Conservation (phyloP, 768 basidiomycete genomes). For the Mycena leptocephala region DNA sequence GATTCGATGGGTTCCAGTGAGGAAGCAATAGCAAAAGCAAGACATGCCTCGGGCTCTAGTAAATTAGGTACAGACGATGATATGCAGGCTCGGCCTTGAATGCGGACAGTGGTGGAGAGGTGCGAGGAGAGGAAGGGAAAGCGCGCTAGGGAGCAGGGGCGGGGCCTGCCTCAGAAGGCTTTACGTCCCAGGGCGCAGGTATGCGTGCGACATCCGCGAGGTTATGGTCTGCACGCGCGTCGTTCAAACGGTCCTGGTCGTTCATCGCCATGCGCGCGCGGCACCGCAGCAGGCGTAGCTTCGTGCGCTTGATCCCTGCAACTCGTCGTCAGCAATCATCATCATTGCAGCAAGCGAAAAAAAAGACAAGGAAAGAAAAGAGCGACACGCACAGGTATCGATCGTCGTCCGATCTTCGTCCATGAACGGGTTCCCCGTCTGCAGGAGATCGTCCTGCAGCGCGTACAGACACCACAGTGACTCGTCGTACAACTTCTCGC, state of each 20-base stretch:
- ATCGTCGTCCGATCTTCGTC: conserved; percentile 89
- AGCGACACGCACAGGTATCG: conserved; percentile 72
- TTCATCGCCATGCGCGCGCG: conserved; percentile 85
- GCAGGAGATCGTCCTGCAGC: conserved; percentile 89
- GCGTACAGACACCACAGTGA: conserved; percentile 96
- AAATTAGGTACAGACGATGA: conserved; percentile 3
- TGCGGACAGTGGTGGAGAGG: not conserved
- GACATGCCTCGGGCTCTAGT: no score
- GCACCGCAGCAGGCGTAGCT: conserved; percentile 86
- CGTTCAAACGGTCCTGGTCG: conserved; percentile 79
- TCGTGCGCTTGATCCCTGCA: conserved; percentile 89
- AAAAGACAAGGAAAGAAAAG: not conserved
- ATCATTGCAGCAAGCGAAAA: not conserved
- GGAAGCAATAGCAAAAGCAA: not conserved
- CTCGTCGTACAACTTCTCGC: conserved; percentile 96
- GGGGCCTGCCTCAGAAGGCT: conserved; percentile 45
- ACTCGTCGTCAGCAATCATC: not conserved
- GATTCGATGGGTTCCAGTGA: not conserved
- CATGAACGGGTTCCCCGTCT: conserved; percentile 87
- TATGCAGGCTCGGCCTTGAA: no score
- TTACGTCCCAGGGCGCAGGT: conserved; percentile 82
- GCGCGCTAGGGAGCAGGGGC: not conserved
- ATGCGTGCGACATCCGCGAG: conserved; percentile 80
- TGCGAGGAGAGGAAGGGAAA: not conserved
- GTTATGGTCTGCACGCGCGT: conserved; percentile 86